Evolutionary conservation across 2,329 filamentous ascomycete species (phyloP).

Genomic region (Epichloe elymi): DNA sequence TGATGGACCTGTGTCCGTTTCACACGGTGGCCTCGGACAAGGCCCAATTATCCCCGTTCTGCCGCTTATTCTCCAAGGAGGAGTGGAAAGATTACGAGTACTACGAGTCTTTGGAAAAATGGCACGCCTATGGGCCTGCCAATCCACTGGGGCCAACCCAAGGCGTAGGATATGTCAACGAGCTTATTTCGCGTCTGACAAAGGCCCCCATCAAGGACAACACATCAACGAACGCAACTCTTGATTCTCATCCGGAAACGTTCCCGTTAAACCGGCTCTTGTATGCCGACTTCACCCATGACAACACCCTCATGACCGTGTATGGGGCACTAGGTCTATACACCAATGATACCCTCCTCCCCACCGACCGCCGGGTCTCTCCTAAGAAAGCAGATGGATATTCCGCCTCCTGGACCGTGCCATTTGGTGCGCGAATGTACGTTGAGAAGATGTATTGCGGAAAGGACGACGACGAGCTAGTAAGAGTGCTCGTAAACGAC

Average conservation of each 20-base stretch:
- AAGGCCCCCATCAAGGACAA: conserved; percentile 52
- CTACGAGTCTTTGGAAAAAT: conserved; percentile 67
- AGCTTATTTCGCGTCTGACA: conserved; percentile 72
- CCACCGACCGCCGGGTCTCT: conserved; percentile 35
- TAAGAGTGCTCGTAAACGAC: conserved; percentile 74
- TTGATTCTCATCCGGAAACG: conserved; percentile 52
- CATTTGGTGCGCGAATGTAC: conserved; percentile 70
- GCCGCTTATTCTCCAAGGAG: conserved; percentile 53
- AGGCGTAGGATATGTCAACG: conserved; percentile 78
- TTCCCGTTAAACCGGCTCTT: conserved; percentile 59
- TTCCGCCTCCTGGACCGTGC: conserved; percentile 65
- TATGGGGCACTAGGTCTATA: conserved; percentile 70
- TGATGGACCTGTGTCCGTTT: conserved; percentile 89
- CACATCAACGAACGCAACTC: conserved; percentile 65
- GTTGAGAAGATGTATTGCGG: conserved; percentile 75
- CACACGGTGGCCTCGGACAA: conserved; percentile 55
- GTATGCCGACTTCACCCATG: conserved; percentile 87
- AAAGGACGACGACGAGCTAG: conserved; percentile 46
- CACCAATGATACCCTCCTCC: conserved; percentile 45
- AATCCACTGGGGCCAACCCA: conserved; percentile 72
- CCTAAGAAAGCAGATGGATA: conserved; percentile 50
- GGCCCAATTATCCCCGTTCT: conserved; percentile 52
- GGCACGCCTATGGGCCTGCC: conserved; percentile 67
- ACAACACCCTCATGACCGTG: conserved; percentile 72
- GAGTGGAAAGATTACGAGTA: conserved; percentile 79